phyloP scores from a whole-genome alignment of 108 stramenopile species.

The Discostella pseudostelligera region DNA sequence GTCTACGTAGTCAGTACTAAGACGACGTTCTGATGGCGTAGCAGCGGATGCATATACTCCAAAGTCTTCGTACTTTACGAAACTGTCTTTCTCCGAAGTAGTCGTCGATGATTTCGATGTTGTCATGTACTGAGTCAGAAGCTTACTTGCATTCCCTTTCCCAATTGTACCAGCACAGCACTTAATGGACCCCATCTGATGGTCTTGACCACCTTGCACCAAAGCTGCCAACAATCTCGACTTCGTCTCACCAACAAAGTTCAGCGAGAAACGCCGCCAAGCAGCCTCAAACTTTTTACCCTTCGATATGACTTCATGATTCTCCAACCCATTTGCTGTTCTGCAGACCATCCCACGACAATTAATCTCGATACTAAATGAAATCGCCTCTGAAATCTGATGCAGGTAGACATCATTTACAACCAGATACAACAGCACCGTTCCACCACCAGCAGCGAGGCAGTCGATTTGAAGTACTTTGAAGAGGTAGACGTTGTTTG shows the following conservation, averaged over 20 bases:
- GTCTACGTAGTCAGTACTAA: slow-evolving; percentile 1
- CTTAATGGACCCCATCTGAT: slow-evolving; percentile 53
- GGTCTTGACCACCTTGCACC: slow-evolving; percentile 67
- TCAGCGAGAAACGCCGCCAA: slow-evolving; percentile 54
- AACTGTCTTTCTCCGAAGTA: slow-evolving; percentile 12
- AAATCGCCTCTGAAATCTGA: slow-evolving; percentile 16
- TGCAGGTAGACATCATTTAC: slow-evolving; percentile 37
- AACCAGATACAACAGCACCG: slow-evolving; percentile 56
- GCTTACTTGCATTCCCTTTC: neutral
- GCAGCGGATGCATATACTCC: slow-evolving; percentile 35
- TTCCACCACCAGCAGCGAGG: slow-evolving; percentile 56
- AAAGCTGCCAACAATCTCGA: slow-evolving; percentile 58
- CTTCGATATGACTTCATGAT: slow-evolving; percentile 67
- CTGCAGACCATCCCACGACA: slow-evolving; percentile 75
- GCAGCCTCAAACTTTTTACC: slow-evolving; percentile 75
- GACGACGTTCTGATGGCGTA: slow-evolving; percentile 1
- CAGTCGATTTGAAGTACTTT: slow-evolving; percentile 54
- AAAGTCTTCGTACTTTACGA: slow-evolving; percentile 27
- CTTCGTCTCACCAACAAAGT: slow-evolving; percentile 36
- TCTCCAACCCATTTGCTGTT: slow-evolving; percentile 49
- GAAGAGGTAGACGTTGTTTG: slow-evolving; percentile 15
- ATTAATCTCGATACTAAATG: slow-evolving; percentile 53
- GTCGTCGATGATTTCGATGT: neutral
- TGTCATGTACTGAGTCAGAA: slow-evolving; percentile 16
- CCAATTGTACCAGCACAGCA: slow-evolving; percentile 15